Evolutionary conservation across 148 eudicot species (phyloP), one percentile per base, ranked within the genome.

Genomic region (Amaranthus cruentus): DNA sequence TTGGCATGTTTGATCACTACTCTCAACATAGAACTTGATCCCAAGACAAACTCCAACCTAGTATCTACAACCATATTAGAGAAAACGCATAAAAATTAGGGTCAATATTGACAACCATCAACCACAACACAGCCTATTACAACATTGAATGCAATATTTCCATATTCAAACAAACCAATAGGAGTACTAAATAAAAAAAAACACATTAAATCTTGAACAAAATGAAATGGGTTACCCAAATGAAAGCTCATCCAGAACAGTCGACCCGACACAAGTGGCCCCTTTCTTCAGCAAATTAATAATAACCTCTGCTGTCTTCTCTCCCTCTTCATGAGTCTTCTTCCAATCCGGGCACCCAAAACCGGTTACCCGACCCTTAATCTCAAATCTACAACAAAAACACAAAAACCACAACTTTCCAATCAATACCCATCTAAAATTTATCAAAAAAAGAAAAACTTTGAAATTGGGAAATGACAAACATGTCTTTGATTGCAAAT

Each of bases 191-290:
- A 46, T 13, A 7, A 46, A 4, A 5, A 60, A 5, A 60, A 57
- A 4, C 14, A 51, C 42, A 73, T 4, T 13, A 7, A 4, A 21
- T 47, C n/a, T 47, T 6, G 7, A 6, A 53, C 47, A 21, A 68
- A 6, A 28, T 28, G 47, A 38, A 52, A 55, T 43, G 4, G 47
- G 58, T 18, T 85, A 90, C 98, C 96, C 98, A 67, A 85, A 78
- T 61, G 85, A 84, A 77, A 93, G 81, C 79, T 90, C 94, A 73
- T 85, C 94, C 85, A 93, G 80, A 69, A 93, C 88, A 11, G 96
- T 93, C 77, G 87, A 83, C 75, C 98, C 98, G 72, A 87, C 87
- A 77, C 90, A 93, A 54, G 91, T 84, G 72, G 96, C 94, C 15
- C 98, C 98, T 73, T 86, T 86, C 79, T 84, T 93, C 83, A 93